Evolutionary conservation across 1,284 basidiomycete species (phyloP).

Genomic region (Austroboletus rostrupii): DNA sequence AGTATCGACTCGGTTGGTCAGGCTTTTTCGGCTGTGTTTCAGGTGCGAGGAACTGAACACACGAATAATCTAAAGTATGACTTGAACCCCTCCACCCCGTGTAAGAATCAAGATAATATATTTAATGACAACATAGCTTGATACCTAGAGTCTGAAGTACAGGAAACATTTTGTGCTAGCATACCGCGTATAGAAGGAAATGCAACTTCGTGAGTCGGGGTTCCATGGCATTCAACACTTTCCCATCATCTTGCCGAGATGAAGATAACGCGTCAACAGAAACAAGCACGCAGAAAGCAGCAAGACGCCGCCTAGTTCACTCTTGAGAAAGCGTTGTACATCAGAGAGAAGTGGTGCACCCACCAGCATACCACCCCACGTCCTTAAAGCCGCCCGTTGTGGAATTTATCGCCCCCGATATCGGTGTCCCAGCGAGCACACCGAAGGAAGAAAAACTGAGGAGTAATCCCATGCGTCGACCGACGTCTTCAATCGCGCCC

Average conservation of each 20-base stretch:
- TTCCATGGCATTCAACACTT: constrained; percentile 24
- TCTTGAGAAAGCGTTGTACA: background rate
- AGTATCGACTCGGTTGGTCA: too few relatives aligned
- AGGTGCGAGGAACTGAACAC: too few relatives aligned
- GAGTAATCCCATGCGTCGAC: constrained; percentile 55
- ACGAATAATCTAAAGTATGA: too few relatives aligned
- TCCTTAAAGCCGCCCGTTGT: constrained; percentile 31
- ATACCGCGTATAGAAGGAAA: too few relatives aligned
- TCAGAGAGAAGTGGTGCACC: constrained; percentile 27
- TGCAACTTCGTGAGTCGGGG: too few relatives aligned
- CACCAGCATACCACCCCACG: constrained; percentile 49
- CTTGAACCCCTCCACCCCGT: too few relatives aligned
- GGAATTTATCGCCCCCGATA: constrained; percentile 45
- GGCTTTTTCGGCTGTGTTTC: too few relatives aligned
- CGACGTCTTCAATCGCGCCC: constrained; percentile 57
- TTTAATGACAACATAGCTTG: too few relatives aligned
- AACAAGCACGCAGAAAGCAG: constrained; percentile 28
- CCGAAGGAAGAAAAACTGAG: constrained; percentile 49
- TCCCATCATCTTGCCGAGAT: constrained; percentile 25
- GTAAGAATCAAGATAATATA: too few relatives aligned
- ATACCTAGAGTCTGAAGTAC: too few relatives aligned
- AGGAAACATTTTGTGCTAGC: too few relatives aligned
- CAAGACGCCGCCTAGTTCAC: constrained; percentile 23
- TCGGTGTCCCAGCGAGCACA: constrained; percentile 45
- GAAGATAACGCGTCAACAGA: constrained; percentile 21